phyloP scores from a whole-genome alignment of 495 filamentous ascomycete genomes.

The Umbilicaria muhlenbergii region DNA sequence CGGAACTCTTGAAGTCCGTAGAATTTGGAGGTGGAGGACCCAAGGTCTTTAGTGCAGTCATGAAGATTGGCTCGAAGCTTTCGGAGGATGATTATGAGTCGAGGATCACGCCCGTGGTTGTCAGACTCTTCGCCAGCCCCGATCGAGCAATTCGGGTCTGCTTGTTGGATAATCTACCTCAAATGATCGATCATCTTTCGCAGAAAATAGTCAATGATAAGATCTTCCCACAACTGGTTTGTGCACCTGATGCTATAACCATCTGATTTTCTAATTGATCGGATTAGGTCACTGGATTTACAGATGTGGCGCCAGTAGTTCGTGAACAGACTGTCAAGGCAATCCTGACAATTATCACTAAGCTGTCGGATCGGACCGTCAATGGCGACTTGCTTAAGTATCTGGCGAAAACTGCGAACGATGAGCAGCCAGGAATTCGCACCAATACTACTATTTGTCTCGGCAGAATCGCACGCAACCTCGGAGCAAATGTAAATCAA shows the following conservation, averaged over 20 bases:
- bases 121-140: constrained; percentile 78
- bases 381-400: constrained; percentile 88
- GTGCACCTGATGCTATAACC: background rate
- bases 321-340: constrained; percentile 93
- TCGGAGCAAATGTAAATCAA: constrained; percentile 48
- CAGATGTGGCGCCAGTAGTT: constrained; percentile 77
- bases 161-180: constrained; percentile 71
- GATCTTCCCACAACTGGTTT: constrained; percentile 86
- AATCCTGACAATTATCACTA: constrained; percentile 66
- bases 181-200: constrained; percentile 81
- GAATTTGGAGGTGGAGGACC: constrained; percentile 94
- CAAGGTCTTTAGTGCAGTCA: constrained; percentile 72
- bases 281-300: constrained; percentile 68
- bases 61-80: constrained; percentile 79
- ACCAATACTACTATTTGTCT: constrained; percentile 97
- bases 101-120: constrained; percentile 68
- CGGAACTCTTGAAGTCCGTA: constrained; percentile 89
- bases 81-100: constrained; percentile 79
- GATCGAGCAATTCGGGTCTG: constrained; percentile 88
- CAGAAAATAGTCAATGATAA: constrained; percentile 90
- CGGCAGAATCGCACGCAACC: constrained; percentile 83
- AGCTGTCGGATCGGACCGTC: constrained; percentile 80
- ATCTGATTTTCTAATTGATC: constrained; percentile 1
- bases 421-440: constrained; percentile 92
- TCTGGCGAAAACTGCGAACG: constrained; percentile 90